These are phyloP conservation scores for Melastoma malabathricum DNA, from an alignment of 345 rosid genomes.

Conservation along the genomic window DNA sequence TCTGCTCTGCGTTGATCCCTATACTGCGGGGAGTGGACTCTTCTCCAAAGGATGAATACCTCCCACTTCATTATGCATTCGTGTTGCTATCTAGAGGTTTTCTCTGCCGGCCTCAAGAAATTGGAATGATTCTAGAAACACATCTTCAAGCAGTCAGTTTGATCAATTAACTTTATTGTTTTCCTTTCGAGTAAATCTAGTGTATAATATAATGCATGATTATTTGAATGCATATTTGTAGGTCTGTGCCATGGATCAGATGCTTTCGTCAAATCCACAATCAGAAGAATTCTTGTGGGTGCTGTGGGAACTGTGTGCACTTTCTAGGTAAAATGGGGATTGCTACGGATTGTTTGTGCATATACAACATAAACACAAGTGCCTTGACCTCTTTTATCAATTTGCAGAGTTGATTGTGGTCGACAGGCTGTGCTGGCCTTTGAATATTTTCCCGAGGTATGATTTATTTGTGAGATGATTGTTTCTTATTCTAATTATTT, in stretches of 20 bases:
- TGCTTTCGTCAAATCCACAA: constrained; percentile 58
- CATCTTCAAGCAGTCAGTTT: constrained; percentile 89
- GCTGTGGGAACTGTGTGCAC: constrained; percentile 91
- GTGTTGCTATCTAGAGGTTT: constrained; percentile 75
- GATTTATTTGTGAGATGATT: background rate
- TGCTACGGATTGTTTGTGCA: background rate
- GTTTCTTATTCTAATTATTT: background rate
- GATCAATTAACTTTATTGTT: background rate
- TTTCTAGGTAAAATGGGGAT: constrained; percentile 48
- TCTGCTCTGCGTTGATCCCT: constrained; percentile 54
- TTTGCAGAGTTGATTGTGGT: constrained; percentile 80
- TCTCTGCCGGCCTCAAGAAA: constrained; percentile 66
- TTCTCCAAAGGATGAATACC: constrained; percentile 62
- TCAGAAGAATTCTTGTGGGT: constrained; percentile 95
- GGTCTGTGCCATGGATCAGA: constrained; percentile 80
- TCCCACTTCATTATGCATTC: constrained; percentile 83
- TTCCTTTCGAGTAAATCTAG: background rate
- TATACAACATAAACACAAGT: constrained; percentile 1
- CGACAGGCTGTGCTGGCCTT: constrained; percentile 77
- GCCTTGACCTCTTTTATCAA: constrained; percentile 2
- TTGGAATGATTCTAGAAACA: constrained; percentile 77
- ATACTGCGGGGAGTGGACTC: constrained; percentile 50
- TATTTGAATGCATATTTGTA: constrained; percentile 12
- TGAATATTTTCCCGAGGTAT: constrained; percentile 84
- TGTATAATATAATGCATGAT: background rate